Conservation (phyloP, 1,284 basidiomycete species). For the Naganishia albida region DNA sequence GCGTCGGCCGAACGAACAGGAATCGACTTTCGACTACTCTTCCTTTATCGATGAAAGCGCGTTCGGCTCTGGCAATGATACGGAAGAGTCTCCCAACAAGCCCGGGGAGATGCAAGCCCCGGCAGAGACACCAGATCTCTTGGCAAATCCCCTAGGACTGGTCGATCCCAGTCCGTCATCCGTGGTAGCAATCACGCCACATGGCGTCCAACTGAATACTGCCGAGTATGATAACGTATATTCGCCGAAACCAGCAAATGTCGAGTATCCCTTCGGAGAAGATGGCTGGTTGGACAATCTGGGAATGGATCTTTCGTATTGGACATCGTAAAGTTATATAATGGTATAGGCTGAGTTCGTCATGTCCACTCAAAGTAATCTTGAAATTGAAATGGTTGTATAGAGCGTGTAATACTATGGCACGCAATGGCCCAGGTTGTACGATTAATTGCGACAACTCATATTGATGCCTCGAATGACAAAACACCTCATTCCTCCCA, state of each 20-base stretch:
- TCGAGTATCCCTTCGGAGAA: constrained; percentile 18
- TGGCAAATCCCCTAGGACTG: background rate
- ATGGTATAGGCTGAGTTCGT: background rate
- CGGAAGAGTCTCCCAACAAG: constrained; percentile 10
- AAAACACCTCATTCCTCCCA: constrained; percentile 9
- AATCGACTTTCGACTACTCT: constrained; percentile 31
- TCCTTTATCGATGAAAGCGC: constrained; percentile 33
- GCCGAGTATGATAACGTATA: constrained; percentile 5
- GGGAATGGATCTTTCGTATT: constrained; percentile 15
- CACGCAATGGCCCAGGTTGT: too few species aligned
- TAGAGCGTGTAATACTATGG: background rate
- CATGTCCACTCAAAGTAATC: background rate
- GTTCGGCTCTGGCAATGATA: constrained; percentile 22
- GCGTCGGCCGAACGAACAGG: constrained; percentile 17
- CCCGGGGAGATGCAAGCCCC: background rate
- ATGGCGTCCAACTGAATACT: background rate
- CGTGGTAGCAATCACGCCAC: constrained; percentile 13
- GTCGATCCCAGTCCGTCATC: constrained; percentile 30
- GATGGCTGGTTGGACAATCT: constrained; percentile 30
- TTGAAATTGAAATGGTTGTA: constrained; percentile 4
- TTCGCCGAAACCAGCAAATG: constrained; percentile 10
- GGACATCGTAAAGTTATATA: constrained; percentile 14
- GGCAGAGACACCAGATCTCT: constrained; percentile 29
- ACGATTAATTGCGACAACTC: too few species aligned
- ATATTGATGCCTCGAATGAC: background rate